A percentile compares a stretch with the other conserved stretches of the same genome.
These are phyloP conservation scores for Curvularia verruculosa DNA, from an alignment of 2,329 filamentous ascomycete genomes.

Conservation along the genomic window DNA sequence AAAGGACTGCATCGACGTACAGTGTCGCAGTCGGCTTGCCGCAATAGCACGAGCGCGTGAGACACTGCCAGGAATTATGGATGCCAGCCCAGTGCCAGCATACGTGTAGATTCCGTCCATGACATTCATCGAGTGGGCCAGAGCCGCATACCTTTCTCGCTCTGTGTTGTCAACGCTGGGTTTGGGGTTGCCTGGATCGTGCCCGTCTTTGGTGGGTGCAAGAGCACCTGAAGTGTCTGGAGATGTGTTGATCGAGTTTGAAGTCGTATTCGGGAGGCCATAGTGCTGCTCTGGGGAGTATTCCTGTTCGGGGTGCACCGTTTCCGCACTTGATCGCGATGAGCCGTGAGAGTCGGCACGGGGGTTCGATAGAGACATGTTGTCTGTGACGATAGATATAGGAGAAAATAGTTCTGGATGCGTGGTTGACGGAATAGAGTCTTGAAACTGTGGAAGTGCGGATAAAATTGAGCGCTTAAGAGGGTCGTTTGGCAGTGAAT, in stretches of 20 bases:
- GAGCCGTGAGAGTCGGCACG: neutral
- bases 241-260: constrained; percentile 2
- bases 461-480: neutral
- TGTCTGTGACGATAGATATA: neutral
- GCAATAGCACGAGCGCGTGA: constrained; percentile 6
- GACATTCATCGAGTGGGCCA: neutral
- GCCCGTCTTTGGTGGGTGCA: neutral
- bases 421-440: neutral
- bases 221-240: neutral
- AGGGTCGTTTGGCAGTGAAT: neutral
- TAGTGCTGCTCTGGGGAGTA: neutral
- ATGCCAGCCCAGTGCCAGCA: constrained; percentile 5
- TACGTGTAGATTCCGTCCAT: constrained; percentile 6
- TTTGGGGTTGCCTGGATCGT: neutral
- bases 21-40: constrained; percentile 1
- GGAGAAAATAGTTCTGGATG: neutral
- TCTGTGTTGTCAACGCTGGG: neutral
- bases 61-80: constrained; percentile 8
- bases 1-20: neutral
- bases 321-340: neutral
- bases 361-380: neutral
- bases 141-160: neutral
- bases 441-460: neutral
- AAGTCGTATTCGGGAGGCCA: neutral
- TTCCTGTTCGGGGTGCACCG: neutral